Conservation (phyloP, 176 grass and related monocot genomes). For the Rhipidocladum racemiflorum region DNA sequence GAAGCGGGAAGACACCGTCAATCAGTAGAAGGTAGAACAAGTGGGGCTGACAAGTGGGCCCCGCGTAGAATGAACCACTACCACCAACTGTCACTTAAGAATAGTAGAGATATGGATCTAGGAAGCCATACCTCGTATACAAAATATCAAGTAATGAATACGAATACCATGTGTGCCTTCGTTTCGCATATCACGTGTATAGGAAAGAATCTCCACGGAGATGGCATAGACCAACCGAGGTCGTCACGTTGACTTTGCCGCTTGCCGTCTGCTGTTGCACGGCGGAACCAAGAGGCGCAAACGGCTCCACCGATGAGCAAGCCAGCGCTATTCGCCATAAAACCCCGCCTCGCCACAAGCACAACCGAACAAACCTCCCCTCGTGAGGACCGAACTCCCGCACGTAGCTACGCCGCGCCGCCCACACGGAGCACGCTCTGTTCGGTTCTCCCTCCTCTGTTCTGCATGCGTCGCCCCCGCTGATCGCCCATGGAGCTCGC, state of each 20-base stretch:
- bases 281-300: neutral
- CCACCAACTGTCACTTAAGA: no score
- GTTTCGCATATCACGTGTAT: no score
- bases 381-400: neutral
- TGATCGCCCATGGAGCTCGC: conserved; percentile 23
- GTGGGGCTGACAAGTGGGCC: no score
- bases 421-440: neutral
- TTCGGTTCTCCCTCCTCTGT: neutral
- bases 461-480: conserved; percentile 24
- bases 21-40: no score
- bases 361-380: neutral
- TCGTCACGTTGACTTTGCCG: neutral
- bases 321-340: neutral
- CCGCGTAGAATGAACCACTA: no score
- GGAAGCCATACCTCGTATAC: no score
- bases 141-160: no score
- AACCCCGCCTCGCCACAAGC: neutral
- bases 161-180: no score
- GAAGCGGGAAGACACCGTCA: no score
- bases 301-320: neutral
- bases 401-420: neutral
- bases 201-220: neutral
- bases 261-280: neutral
- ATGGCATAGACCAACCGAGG: neutral
- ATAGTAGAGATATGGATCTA: no score